These are phyloP conservation scores for Trifolium repens DNA, from an alignment of 306 rosid species.

Conservation along the genomic window DNA sequence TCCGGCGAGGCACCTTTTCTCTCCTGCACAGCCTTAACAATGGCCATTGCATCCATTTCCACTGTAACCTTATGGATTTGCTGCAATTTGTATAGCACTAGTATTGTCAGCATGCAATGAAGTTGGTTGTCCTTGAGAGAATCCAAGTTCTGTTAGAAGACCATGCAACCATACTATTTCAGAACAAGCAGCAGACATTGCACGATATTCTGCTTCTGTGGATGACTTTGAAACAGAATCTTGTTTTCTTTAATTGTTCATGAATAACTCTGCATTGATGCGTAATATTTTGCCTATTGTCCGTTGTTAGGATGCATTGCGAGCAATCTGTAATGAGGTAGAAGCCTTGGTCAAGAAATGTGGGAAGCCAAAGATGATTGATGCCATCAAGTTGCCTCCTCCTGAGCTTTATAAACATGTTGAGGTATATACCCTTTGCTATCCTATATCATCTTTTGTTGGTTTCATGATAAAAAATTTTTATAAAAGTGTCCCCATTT, in stretches of 20 bases:
- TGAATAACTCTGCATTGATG: conserved; percentile 23
- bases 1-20: no score
- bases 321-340: conserved; percentile 83
- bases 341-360: conserved; percentile 83
- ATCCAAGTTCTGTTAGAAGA: no score
- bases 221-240: no score
- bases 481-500: conserved; percentile 14
- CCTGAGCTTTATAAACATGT: conserved; percentile 79
- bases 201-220: no score
- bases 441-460: conserved; percentile 11
- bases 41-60: no score
- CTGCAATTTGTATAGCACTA: no score
- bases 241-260: conserved; percentile 37
- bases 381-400: conserved; percentile 93
- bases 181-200: no score
- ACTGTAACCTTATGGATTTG: no score
- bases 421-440: conserved; percentile 65
- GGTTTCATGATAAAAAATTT: neutral
- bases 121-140: no score
- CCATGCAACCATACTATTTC: no score
- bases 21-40: no score
- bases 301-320: conserved; percentile 79
- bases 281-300: conserved; percentile 44
- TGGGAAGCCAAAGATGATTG: conserved; percentile 94
- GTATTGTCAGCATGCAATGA: no score